Percentiles rank a stretch among this genome's conserved stretches.
Evolutionary conservation across 352 stramenopile genomes (phyloP).

Genomic region (Phytophthora europaea): DNA sequence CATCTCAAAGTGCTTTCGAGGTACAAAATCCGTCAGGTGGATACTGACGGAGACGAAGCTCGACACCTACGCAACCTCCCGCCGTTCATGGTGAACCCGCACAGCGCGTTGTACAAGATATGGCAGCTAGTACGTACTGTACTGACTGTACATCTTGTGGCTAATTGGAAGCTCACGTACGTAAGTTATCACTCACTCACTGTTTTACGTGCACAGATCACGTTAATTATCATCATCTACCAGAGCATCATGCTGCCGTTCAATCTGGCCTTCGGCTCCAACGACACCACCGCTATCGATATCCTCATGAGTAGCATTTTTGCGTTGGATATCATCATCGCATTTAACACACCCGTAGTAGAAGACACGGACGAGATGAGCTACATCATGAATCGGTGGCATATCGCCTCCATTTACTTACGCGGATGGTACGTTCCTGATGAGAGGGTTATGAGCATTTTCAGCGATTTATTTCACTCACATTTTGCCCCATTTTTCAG

Average conservation of each 20-base stretch:
- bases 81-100: conserved; percentile 72
- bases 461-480: neutral
- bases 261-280: conserved; percentile 65
- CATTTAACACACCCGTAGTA: conserved; percentile 78
- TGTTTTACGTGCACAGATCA: conserved; percentile 42
- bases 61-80: conserved; percentile 51
- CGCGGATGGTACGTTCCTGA: conserved; percentile 60
- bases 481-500: conserved; percentile 25
- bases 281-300: conserved; percentile 57
- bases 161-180: too few relatives aligned
- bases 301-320: conserved; percentile 78
- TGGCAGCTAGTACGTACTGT: conserved; percentile 72
- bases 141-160: too few relatives aligned
- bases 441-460: neutral
- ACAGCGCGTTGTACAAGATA: conserved; percentile 74
- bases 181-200: too few relatives aligned
- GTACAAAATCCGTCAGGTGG: conserved; percentile 81
- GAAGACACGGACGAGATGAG: conserved; percentile 49
- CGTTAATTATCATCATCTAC: conserved; percentile 80
- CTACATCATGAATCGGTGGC: conserved; percentile 70
- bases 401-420: conserved; percentile 66
- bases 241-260: conserved; percentile 83
- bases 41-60: conserved; percentile 49
- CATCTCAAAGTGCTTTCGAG: conserved; percentile 79
- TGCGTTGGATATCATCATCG: conserved; percentile 72